Base-by-base conservation (phyloP, 2,329 filamentous ascomycete species). In the Fonsecaea pedrosoi region DNA sequence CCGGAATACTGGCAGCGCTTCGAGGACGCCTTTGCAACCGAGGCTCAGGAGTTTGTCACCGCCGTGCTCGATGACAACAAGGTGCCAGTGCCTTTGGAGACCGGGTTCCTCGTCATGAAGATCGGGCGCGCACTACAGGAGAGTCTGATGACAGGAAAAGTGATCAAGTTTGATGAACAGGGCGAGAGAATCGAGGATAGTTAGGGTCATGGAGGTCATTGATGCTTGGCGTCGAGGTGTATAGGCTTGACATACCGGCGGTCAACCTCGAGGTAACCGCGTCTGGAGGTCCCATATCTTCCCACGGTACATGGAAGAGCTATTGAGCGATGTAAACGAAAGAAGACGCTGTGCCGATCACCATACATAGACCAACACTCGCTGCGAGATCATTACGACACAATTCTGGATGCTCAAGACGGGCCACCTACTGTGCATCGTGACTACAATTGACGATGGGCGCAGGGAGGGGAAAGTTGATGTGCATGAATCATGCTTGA, bases 1-100 rank as follows among this genome's bases (percentile, higher is more conserved):
- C 69, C 70, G 18, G 75, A 80, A 55, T 81, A 79, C 67, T 81
- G 76, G 73, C 75, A 79, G 30, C 72, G 77, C 13, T 80, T 80
- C 58, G 78, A 80, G 67, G 69, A 74, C 54, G 78, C 78, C 0
- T 82, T 82, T 65, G 78, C 75, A 0, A 75, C 73, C 15, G 80
- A 82, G 70, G 76, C 76, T 2, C 77, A 78, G 58, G 78, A 80
- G 71, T 81, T 81, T 69, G 73, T 75, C 3, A 76, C 73, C 1
- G 72, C 74, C 4, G 73, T 77, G n/a, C 66, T 80, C n/a, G 72
- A 80, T 13, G 73, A 79, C 53, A 77, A 68, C 42, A 71, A 75
- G 1, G 70, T 81, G 37, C 78, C 79, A 0, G 62, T 80, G 65
- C 69, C 74, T 38, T 73, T 81, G 48, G 74, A 75, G 21, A 73